phyloP scores from a whole-genome alignment of 768 basidiomycete genomes.

The Tylopilus cervinicoccineus region DNA sequence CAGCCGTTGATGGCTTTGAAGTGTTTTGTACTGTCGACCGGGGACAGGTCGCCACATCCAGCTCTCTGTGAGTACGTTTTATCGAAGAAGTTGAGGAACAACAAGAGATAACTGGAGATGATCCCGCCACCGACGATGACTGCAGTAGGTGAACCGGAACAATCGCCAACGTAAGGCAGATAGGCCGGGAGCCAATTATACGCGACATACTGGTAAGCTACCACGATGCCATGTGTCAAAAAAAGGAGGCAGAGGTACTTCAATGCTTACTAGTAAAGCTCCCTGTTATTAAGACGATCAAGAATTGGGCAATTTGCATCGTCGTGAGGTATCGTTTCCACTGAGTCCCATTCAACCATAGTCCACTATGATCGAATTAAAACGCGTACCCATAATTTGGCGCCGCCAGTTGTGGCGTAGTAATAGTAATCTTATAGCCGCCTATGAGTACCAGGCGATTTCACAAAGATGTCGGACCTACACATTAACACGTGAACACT shows the following conservation, averaged over 20 bases:
- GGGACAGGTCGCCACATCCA: background rate
- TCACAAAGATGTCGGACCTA: conserved; percentile 34
- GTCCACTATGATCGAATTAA: background rate
- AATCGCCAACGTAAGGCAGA: conserved; percentile 17
- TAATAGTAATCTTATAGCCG: conserved; percentile 85
- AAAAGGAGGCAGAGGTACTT: background rate
- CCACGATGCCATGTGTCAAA: background rate
- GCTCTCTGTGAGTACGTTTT: conserved; percentile 11
- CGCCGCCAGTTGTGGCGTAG: conserved; percentile 80
- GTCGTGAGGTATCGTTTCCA: conserved; percentile 24
- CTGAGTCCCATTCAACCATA: background rate
- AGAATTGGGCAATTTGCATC: conserved; percentile 21
- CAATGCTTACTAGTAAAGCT: conserved; percentile 12
- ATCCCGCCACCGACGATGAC: conserved; percentile 8
- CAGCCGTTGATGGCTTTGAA: background rate
- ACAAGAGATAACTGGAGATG: conserved; percentile 15
- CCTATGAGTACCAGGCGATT: background rate
- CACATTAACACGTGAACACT: conserved; percentile 95
- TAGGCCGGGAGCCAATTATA: conserved; percentile 14
- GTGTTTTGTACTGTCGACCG: no score
- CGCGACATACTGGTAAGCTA: conserved; percentile 20
- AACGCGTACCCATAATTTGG: conserved; percentile 15
- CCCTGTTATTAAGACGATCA: conserved; percentile 11
- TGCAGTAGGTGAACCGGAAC: conserved; percentile 10
- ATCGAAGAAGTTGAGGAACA: conserved; percentile 21